Evolutionary conservation across 176 grass and related monocot species (phyloP), one percentile per base, ranked within the genome.

Genomic region (Melocanna baccifera): DNA sequence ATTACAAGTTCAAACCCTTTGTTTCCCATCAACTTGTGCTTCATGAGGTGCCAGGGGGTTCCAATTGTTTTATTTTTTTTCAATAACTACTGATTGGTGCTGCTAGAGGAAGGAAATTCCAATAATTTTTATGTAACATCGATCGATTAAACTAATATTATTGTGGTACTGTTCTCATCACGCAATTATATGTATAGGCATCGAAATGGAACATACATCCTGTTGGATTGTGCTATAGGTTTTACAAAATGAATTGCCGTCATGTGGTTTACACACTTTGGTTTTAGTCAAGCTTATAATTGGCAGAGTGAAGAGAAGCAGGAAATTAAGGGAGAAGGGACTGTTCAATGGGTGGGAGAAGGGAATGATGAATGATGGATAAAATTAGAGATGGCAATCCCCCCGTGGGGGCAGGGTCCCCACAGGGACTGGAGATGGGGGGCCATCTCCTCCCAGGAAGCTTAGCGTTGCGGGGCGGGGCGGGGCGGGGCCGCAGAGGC

Each of bases 11-110:
- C 46, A 77, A 4, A 43, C 16, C n/a, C 23, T 58, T 77, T 45
- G 36, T 45, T 57, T 68, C 48, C 83, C 83, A 76, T 84, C 83
- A 69, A 32, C 47, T 55, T 67, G 4, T 75, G 58, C 5, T 65
- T 46, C 45, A 59, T 13, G 5, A 28, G 9, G 22, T 76, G 34
- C 59, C 6, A 56, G 67, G 4, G 39, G 59, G 4, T 50, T 47
- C 41, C 71, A 42, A 63, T 8, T 73, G 0, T 18, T 34, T 34
- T 34, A 0, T 18, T 34, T 32, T 46, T 15, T 36, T 48, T n/a
- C 25, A n/a, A 10, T n/a, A 3, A 1, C 55, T 23, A 23, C 55
- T 23, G n/a, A 57, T n/a, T 11, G 22, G 55, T 57, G 55, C 20
- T 57, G 53, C 20, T 57, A 18, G 5, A 65, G 29, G 28, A 32